Conservation (phyloP, 768 basidiomycete genomes). For the Suillus clintonianus region DNA sequence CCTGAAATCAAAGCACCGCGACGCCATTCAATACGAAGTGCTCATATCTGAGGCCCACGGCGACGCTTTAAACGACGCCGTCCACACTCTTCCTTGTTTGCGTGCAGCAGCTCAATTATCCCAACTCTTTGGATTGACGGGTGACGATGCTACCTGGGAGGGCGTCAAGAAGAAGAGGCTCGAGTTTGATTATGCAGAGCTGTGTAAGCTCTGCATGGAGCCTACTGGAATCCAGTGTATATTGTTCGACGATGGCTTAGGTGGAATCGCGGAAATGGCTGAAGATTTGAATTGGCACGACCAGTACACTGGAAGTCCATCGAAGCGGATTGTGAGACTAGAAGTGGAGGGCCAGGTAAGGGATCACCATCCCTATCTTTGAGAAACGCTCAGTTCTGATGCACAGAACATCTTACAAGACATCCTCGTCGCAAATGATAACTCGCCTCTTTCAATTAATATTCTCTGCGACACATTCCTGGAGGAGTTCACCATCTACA, state of each 20-base stretch:
- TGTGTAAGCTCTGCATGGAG: slow-evolving; percentile 59
- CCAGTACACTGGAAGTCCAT: slow-evolving; percentile 50
- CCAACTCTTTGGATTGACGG: slow-evolving; percentile 46
- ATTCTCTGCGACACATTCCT: slow-evolving; percentile 31
- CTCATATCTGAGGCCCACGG: slow-evolving; percentile 66
- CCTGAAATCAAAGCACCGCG: slow-evolving; percentile 47
- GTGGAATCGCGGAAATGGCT: slow-evolving; percentile 44
- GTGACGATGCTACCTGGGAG: slow-evolving; percentile 51
- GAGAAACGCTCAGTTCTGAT: background rate
- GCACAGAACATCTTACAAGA: slow-evolving; percentile 18
- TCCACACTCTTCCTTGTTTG: slow-evolving; percentile 57
- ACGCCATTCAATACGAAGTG: slow-evolving; percentile 58
- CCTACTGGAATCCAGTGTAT: slow-evolving; percentile 64
- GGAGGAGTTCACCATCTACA: slow-evolving; percentile 33
- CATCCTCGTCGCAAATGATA: slow-evolving; percentile 20
- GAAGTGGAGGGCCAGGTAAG: slow-evolving; percentile 73
- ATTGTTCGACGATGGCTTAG: slow-evolving; percentile 74
- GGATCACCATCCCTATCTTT: background rate
- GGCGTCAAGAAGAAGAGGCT: slow-evolving; percentile 51
- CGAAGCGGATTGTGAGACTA: slow-evolving; percentile 66
- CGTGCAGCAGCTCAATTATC: slow-evolving; percentile 60
- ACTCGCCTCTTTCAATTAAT: slow-evolving; percentile 7
- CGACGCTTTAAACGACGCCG: slow-evolving; percentile 52
- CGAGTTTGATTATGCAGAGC: slow-evolving; percentile 48
- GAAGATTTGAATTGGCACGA: slow-evolving; percentile 66